Evolutionary conservation across 2,329 filamentous ascomycete species (phyloP).

Genomic region (Pyrenochaeta sp.): DNA sequence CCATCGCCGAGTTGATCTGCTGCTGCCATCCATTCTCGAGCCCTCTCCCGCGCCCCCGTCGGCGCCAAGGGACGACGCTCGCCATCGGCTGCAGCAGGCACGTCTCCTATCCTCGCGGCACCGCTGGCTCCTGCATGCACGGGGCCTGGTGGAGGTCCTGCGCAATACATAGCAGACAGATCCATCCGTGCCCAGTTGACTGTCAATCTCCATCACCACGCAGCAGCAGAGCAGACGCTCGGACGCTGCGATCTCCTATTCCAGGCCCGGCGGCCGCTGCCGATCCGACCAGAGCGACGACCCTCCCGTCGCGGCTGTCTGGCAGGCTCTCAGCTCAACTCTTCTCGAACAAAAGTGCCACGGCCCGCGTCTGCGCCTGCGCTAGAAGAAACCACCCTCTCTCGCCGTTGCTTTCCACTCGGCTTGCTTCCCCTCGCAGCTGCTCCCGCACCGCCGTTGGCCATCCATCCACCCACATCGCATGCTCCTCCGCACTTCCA

Average conservation of each 20-base stretch:
- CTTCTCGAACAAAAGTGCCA: constrained; percentile 13
- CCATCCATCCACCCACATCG: constrained; percentile 20
- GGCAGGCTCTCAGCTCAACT: constrained; percentile 15
- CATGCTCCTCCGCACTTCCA: constrained; percentile 20
- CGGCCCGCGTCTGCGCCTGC: constrained; percentile 18
- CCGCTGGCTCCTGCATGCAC: too few relatives aligned
- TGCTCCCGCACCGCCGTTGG: constrained; percentile 16
- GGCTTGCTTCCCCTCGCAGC: constrained; percentile 5
- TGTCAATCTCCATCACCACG: too few relatives aligned
- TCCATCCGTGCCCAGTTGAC: too few relatives aligned
- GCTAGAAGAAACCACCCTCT: constrained; percentile 13
- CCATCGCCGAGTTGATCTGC: too few relatives aligned
- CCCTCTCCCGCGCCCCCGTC: too few relatives aligned
- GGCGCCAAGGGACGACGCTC: too few relatives aligned
- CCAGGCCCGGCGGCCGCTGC: constrained; percentile 17
- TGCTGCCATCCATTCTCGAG: too few relatives aligned
- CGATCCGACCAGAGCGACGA: constrained; percentile 19
- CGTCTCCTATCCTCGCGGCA: too few relatives aligned
- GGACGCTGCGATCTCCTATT: constrained; percentile 20
- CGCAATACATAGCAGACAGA: too few relatives aligned
- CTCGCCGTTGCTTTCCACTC: constrained; percentile 3
- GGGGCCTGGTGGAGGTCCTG: too few relatives aligned
- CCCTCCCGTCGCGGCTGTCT: too few relatives aligned
- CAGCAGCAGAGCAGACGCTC: constrained; percentile 9
- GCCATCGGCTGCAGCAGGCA: too few relatives aligned